These are phyloP conservation scores for Waltergamsia citrina DNA, from an alignment of 2,329 filamentous ascomycete species.

Conservation along the genomic window DNA sequence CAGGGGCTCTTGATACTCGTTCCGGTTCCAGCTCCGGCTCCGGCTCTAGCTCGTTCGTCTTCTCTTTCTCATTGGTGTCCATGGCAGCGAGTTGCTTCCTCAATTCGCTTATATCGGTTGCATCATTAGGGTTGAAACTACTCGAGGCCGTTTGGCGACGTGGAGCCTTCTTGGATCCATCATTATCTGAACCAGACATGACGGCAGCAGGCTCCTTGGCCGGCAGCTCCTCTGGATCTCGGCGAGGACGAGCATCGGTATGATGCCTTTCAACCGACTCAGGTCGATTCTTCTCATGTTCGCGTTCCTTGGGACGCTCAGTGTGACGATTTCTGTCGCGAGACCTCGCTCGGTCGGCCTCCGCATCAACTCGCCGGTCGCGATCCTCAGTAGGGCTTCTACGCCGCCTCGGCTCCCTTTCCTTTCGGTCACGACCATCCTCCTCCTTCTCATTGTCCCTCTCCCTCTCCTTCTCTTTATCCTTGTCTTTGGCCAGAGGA, in stretches of 20 bases:
- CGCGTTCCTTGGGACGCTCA: conserved; percentile 1
- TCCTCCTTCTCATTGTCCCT: conserved; percentile 27
- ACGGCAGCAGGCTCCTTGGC: too few species aligned
- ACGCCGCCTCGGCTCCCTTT: conserved; percentile 9
- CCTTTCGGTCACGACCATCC: conserved; percentile 13
- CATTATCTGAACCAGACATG: conserved; percentile 27
- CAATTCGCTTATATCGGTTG: conserved; percentile 36
- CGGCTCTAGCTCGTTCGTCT: background rate
- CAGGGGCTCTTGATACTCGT: background rate
- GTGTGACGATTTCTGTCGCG: conserved; percentile 1
- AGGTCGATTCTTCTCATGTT: conserved; percentile 3
- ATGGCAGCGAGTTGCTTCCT: conserved; percentile 40
- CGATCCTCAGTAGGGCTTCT: conserved; percentile 21
- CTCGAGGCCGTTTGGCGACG: conserved; percentile 27
- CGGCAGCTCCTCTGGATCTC: conserved; percentile 28
- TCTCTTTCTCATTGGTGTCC: conserved; percentile 13
- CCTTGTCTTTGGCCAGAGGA: conserved; percentile 25
- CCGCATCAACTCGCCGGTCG: conserved; percentile 11
- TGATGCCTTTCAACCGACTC: conserved; percentile 5
- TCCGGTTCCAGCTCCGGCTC: background rate
- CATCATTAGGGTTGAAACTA: conserved; percentile 44
- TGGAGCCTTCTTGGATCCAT: conserved; percentile 25
- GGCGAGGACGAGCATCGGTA: conserved; percentile 19
- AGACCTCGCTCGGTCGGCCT: conserved; percentile 3
- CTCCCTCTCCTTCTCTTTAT: conserved; percentile 26